Evolutionary conservation across 352 stramenopile genomes (phyloP), one percentile per base, ranked within the genome.

Genomic region (Pythium sp.): DNA sequence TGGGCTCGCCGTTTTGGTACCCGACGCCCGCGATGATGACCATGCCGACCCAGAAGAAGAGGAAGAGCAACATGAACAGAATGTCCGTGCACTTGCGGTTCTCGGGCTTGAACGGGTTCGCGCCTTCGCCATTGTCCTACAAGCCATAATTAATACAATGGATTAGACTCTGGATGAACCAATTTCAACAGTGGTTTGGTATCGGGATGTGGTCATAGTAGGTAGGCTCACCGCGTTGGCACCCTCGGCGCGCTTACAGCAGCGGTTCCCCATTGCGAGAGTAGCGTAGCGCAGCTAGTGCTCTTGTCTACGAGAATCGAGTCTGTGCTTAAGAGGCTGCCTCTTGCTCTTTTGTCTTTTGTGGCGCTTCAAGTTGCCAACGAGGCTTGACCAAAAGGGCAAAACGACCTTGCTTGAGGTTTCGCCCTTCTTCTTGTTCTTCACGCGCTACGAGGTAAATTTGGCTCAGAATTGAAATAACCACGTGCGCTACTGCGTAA

Each of bases 61-160:
- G 49, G 65, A 89, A 89, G 68, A 90, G 75, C 41, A 91, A n/a
- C 54, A 86, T 60, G 38, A 74, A 93, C 15, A 94, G 62, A 14
- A 91, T 18, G 62, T 94, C 87, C 3, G 82, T 92, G 76, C 87
- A 94, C 58, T 86, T 90, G 43, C 87, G 84, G 61, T 92, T 89
- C 65, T 79, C 72, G 5, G 76, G 74, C 64, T 89, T 89, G 75
- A 93, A 91, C 51, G 84, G 83, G 63, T 90, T 91, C 5, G 70
- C 68, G 26, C 71, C 79, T n/a, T 73, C 72, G 14, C 53, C 64
- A 63, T 75, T 72, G 32, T 57, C 63, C 58, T 58, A 61, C 51
- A n/a, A 18, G 4, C 11, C 15, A 6, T 34, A 8, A 11, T 1
- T 34, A 7, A 11, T 0, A 57, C 51, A n/a, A 22, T 2, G 2